A percentile compares a stretch with the other conserved stretches of the same genome.
Evolutionary conservation across 2,329 filamentous ascomycete species (phyloP).

Genomic region (Cadophora sp.): DNA sequence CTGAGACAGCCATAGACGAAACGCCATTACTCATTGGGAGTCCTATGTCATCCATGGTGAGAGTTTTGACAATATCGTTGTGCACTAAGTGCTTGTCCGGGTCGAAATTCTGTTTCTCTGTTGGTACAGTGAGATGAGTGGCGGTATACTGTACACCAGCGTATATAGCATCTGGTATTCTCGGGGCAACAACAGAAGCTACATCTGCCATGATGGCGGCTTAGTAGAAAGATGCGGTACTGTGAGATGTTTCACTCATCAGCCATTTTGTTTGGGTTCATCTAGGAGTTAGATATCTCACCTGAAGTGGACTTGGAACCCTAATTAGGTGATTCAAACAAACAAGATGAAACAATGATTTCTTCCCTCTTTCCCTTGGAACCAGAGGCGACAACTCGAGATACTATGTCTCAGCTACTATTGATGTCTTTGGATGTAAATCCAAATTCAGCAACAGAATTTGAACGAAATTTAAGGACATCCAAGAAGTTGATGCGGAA

Average conservation of each 20-base stretch:
- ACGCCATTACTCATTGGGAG: not conserved
- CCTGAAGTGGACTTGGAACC: too few species aligned
- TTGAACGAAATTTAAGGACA: too few species aligned
- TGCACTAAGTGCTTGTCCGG: not conserved
- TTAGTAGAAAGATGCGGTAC: not conserved
- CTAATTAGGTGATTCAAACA: too few species aligned
- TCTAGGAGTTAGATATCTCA: too few species aligned
- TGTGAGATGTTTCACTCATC: not conserved
- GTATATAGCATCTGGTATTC: not conserved
- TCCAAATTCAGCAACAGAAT: too few species aligned
- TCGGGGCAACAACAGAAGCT: not conserved
- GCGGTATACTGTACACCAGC: not conserved
- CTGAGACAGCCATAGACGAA: not conserved
- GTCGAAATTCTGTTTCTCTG: not conserved
- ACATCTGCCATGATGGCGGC: not conserved
- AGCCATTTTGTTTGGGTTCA: not conserved
- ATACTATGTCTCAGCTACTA: too few species aligned
- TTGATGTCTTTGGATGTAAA: too few species aligned
- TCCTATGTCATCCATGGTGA: constrained; percentile 9
- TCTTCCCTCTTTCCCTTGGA: too few species aligned
- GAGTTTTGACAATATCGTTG: not conserved
- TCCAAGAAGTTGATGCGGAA: too few species aligned
- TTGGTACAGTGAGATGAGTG: not conserved
- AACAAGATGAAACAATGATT: too few species aligned
- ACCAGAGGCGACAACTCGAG: too few species aligned